Base-by-base conservation (phyloP, 2,329 filamentous ascomycete species). In the Xylaria sp. region DNA sequence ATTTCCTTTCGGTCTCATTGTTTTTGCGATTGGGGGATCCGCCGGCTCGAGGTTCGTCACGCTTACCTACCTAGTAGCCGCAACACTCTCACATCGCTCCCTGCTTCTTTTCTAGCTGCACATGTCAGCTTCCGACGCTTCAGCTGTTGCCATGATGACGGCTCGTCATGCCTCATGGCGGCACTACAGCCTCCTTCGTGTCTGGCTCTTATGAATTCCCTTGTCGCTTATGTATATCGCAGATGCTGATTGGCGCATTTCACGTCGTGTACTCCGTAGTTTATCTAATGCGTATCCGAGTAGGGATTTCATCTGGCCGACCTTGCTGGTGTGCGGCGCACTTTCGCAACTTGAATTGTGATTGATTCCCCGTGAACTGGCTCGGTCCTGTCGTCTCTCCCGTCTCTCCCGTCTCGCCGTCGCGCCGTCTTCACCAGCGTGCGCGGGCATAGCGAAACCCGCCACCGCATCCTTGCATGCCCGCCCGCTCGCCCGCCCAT, bases 11-110 rank as follows among this genome's bases (percentile, higher is more conserved):
- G n/a, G 56, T n/a, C 15, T 46, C 52, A 63, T 39, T 63, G n/a
- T 64, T 59, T 54, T 43, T n/a, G 23, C 31, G 28, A 57, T 51
- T 64, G 33, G 52, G 58, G 55, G 56, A 57, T 28, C 41, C 60
- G 69, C 67, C 23, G 64, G 64, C 46, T 63, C 67, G 64, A 71
- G 68, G 68, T 70, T 70, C 68, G 66, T 70, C 57, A 63, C 52
- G 62, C 61, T 54, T 43, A 18, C 41, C 12, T n/a, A n/a, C n/a
- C n/a, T n/a, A n/a, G n/a, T 3, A 28, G 51, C 66, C 51, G 60
- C 59, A 63, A 51, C 52, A 49, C 46, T 20, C 54, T 59, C 52
- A 31, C 25, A 9, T 43, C 41, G 9, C 36, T 43, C 43, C 46
- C 39, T 46, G 4, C 41, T 43, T 59, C 20, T 18, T 28, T 28